These are phyloP conservation scores for Plasmodium berghei DNA, from an alignment of 169 alveolate genomes.

Conservation along the genomic window DNA sequence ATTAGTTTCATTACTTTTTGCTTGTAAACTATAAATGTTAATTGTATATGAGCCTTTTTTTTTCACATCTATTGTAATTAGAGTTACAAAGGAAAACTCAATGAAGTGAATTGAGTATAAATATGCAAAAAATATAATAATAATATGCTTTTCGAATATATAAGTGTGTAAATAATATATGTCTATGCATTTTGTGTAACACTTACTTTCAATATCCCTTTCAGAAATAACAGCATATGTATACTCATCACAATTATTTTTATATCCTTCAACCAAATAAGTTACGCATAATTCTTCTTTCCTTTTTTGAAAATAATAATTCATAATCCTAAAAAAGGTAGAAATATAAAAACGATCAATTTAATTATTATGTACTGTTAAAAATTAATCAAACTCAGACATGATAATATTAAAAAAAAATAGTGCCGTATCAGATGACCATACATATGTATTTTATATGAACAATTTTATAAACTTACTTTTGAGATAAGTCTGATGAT, in stretches of 20 bases:
- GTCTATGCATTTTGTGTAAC: background rate
- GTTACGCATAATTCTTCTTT: slow-evolving; percentile 32
- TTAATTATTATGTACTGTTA: background rate
- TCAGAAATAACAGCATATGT: slow-evolving; percentile 15
- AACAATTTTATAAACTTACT: slow-evolving; percentile 1
- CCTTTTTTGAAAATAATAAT: slow-evolving; percentile 26
- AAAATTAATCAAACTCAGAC: background rate
- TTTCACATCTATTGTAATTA: background rate
- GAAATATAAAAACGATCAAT: background rate
- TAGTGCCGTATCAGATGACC: too few species aligned
- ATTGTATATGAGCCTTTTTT: slow-evolving; percentile 6
- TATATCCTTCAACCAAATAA: slow-evolving; percentile 52
- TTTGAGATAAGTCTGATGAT: slow-evolving; percentile 53
- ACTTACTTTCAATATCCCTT: slow-evolving; percentile 21
- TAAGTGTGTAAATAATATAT: background rate
- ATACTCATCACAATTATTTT: slow-evolving; percentile 16
- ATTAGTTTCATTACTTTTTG: slow-evolving; percentile 15
- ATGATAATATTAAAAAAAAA: background rate
- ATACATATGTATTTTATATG: background rate
- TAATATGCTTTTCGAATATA: background rate
- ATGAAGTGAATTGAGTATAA: background rate
- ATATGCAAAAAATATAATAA: background rate
- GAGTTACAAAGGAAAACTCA: background rate
- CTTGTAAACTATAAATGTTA: slow-evolving; percentile 29
- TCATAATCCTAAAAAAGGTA: slow-evolving; percentile 23